phyloP scores from a whole-genome alignment of 2,329 filamentous ascomycete genomes.

The Ilyonectria destructans region DNA sequence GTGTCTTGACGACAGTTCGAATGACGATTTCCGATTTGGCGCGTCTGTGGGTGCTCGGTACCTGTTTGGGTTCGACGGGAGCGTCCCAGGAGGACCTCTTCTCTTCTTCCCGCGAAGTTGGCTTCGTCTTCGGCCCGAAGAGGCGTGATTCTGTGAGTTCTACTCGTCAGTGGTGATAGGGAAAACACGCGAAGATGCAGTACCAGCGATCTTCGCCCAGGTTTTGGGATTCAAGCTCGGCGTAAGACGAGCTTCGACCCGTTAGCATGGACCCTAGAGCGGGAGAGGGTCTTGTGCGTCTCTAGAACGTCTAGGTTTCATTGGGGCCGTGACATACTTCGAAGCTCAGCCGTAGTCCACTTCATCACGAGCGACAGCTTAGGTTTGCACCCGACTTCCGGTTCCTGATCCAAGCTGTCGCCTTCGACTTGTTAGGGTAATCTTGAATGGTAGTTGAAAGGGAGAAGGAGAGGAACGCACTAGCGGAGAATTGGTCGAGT shows the following conservation, averaged over 20 bases:
- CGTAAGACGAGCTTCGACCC: constrained; percentile 6
- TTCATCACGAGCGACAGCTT: constrained; percentile 21
- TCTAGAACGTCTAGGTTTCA: neutral
- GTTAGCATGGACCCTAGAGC: neutral
- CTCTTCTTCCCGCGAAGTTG: neutral
- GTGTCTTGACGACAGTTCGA: neutral
- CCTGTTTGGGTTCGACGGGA: neutral
- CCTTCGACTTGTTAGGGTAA: neutral
- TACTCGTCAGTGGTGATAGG: neutral
- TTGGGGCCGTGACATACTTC: constrained; percentile 11
- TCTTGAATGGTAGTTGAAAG: too few relatives aligned
- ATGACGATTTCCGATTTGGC: constrained; percentile 21
- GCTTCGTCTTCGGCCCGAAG: constrained; percentile 14
- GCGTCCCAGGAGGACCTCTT: neutral
- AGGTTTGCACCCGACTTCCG: neutral
- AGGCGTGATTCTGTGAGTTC: constrained; percentile 17
- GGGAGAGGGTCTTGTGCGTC: neutral
- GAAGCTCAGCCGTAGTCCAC: constrained; percentile 29
- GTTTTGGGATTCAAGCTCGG: constrained; percentile 19
- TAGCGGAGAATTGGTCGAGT: neutral
- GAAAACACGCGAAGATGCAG: neutral
- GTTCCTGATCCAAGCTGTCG: neutral
- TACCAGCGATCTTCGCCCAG: constrained; percentile 29
- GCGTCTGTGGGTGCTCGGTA: constrained; percentile 3
- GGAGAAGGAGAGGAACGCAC: neutral